These are phyloP conservation scores for Microbotryum scabiosae DNA, from an alignment of 1,284 basidiomycete species.

Conservation along the genomic window DNA sequence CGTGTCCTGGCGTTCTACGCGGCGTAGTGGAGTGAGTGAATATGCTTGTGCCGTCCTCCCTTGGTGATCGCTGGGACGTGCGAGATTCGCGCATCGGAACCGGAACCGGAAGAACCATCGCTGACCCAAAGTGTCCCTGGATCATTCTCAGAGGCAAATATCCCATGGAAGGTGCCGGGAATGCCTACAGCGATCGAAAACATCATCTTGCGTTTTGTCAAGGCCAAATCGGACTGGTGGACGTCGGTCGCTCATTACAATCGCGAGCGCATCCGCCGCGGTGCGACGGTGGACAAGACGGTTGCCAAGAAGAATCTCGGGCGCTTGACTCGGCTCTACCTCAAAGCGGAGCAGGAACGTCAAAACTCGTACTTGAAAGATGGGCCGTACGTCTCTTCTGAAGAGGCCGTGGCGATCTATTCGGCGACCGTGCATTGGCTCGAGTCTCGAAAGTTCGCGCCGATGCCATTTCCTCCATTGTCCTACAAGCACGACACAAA, in stretches of 20 bases:
- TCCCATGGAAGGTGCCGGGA: slow-evolving; percentile 93
- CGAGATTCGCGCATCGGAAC: no score
- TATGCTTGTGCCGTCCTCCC: no score
- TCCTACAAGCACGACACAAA: slow-evolving; percentile 99
- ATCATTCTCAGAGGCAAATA: slow-evolving; percentile 68
- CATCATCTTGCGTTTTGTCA: slow-evolving; percentile 98
- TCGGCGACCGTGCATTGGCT: slow-evolving; percentile 96
- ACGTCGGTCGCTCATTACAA: slow-evolving; percentile 68
- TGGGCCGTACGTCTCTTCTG: slow-evolving; percentile 91
- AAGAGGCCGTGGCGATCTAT: slow-evolving; percentile 94
- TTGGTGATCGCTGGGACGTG: no score
- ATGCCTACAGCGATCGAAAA: slow-evolving; percentile 99
- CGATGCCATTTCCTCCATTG: slow-evolving; percentile 94
- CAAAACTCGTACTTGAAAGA: slow-evolving; percentile 97
- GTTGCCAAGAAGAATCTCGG: slow-evolving; percentile 86
- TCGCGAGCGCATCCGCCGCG: slow-evolving; percentile 60
- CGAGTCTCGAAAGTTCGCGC: slow-evolving; percentile 89
- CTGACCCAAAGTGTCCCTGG: slow-evolving; percentile 55
- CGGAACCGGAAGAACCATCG: no score
- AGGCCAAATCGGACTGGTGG: slow-evolving; percentile 99
- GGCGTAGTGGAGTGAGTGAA: no score
- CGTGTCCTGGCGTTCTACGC: not conserved
- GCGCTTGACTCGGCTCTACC: slow-evolving; percentile 59
- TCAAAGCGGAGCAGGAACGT: slow-evolving; percentile 95
- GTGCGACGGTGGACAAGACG: slow-evolving; percentile 98